phyloP scores from a whole-genome alignment of 2,329 filamentous ascomycete genomes.

The Alternaria triticimaculans region DNA sequence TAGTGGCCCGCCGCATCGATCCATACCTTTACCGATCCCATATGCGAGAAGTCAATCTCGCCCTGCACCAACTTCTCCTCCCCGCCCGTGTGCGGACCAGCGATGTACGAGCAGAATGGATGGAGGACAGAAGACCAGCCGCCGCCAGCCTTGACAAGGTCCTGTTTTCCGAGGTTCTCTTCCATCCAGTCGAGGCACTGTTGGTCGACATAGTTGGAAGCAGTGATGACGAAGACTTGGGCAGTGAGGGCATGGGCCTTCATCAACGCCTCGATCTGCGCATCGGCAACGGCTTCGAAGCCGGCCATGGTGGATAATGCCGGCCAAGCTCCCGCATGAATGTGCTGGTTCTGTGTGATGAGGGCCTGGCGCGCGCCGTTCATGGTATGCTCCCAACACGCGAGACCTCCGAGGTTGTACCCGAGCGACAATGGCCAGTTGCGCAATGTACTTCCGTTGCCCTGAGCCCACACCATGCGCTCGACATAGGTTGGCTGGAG shows the following conservation, averaged over 20 bases:
- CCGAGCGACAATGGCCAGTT: constrained; percentile 39
- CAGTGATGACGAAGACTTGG: constrained; percentile 54
- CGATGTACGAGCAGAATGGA: constrained; percentile 46
- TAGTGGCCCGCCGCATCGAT: constrained; percentile 49
- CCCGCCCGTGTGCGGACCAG: constrained; percentile 42
- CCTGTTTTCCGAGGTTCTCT: constrained; percentile 45
- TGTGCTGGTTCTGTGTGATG: constrained; percentile 43
- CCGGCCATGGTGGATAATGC: constrained; percentile 48
- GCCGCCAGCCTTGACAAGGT: constrained; percentile 44
- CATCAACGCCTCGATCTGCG: constrained; percentile 58
- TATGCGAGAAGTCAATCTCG: constrained; percentile 44
- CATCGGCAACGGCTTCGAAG: constrained; percentile 51
- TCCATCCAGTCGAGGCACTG: constrained; percentile 51
- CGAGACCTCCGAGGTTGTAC: constrained; percentile 46
- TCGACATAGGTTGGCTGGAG: constrained; percentile 48
- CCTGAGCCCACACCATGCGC: constrained; percentile 47
- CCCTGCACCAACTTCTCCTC: constrained; percentile 45
- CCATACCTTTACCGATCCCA: constrained; percentile 47
- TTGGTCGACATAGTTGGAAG: constrained; percentile 53
- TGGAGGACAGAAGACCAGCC: constrained; percentile 47
- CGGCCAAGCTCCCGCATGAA: constrained; percentile 49
- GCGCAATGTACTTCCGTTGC: constrained; percentile 40
- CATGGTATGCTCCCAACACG: constrained; percentile 51
- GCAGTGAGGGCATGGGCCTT: constrained; percentile 55
- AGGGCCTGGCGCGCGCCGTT: constrained; percentile 48